phyloP scores from a whole-genome alignment of 2,329 filamentous ascomycete species.

The Nigrospora osmanthi region DNA sequence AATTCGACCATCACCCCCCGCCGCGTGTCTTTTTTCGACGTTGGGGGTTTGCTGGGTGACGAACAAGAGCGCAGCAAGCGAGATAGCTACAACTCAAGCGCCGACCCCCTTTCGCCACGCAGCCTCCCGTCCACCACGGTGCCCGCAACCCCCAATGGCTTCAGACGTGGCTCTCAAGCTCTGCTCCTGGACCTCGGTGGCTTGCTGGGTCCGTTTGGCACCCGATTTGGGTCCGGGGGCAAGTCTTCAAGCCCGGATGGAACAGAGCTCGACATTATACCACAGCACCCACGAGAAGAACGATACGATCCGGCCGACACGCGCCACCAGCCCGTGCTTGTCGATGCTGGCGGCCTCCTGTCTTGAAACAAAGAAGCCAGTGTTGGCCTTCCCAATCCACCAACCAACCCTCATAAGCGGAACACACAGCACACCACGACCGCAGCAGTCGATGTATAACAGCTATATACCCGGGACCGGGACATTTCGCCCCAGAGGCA shows the following conservation, averaged over 20 bases:
- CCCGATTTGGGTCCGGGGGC: conserved; percentile 19
- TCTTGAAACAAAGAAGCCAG: background rate
- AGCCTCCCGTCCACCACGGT: conserved; percentile 32
- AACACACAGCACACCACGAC: too few species aligned
- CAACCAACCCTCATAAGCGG: too few species aligned
- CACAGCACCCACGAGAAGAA: conserved; percentile 29
- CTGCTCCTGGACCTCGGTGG: conserved; percentile 53
- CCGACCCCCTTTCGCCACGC: conserved; percentile 26
- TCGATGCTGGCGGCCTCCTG: conserved; percentile 32
- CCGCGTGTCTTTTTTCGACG: conserved; percentile 75
- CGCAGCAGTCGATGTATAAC: too few species aligned
- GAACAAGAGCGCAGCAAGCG: conserved; percentile 28
- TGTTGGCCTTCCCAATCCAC: background rate
- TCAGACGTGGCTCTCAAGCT: conserved; percentile 47
- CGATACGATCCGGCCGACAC: conserved; percentile 20
- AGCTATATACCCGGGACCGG: too few species aligned
- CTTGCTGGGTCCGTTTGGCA: conserved; percentile 34
- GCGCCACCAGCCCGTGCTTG: conserved; percentile 22
- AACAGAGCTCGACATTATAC: conserved; percentile 39
- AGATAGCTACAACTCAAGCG: conserved; percentile 33
- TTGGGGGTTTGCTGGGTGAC: conserved; percentile 65
- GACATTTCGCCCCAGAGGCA: too few species aligned
- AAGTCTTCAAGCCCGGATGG: conserved; percentile 9
- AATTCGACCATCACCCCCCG: conserved; percentile 39
- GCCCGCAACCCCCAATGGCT: conserved; percentile 34